Conservation (phyloP, 2,329 filamentous ascomycete species). For the Simplicillium aogashimaense region DNA sequence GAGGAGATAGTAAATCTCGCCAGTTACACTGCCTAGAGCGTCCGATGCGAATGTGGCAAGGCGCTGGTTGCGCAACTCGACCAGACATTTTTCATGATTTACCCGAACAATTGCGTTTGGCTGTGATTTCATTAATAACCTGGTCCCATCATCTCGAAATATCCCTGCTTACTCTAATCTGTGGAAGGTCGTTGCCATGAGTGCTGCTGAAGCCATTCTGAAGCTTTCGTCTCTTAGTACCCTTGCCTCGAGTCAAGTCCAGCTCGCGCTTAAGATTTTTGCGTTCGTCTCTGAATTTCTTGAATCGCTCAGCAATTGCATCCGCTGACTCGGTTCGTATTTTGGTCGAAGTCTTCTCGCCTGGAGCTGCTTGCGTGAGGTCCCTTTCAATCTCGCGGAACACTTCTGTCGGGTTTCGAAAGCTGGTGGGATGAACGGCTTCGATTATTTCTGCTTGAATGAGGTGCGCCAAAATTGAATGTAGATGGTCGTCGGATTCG, state of each 20-base stretch:
- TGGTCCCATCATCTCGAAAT: not conserved
- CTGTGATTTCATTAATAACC: constrained; percentile 33
- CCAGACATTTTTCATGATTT: constrained; percentile 76
- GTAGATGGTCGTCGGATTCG: constrained; percentile 36
- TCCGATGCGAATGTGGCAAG: constrained; percentile 65
- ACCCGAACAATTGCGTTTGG: constrained; percentile 64
- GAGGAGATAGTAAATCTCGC: constrained; percentile 66
- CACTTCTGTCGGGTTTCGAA: constrained; percentile 51
- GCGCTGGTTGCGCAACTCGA: constrained; percentile 70
- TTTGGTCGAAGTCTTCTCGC: constrained; percentile 38
- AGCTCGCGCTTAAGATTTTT: constrained; percentile 41
- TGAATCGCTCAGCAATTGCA: constrained; percentile 43
- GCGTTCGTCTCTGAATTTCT: constrained; percentile 41
- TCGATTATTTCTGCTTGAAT: constrained; percentile 60
- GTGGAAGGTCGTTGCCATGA: constrained; percentile 5
- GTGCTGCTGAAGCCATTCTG: constrained; percentile 29
- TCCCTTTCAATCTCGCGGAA: constrained; percentile 53
- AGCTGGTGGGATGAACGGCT: constrained; percentile 46
- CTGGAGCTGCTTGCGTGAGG: constrained; percentile 38
- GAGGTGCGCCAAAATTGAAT: constrained; percentile 39
- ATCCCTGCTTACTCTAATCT: no score
- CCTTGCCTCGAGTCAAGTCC: constrained; percentile 27
- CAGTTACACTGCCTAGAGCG: constrained; percentile 62
- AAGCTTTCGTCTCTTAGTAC: constrained; percentile 45
- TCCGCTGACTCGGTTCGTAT: constrained; percentile 52